Percentiles rank a stretch among this genome's conserved stretches.
Evolutionary conservation across 148 eudicot species (phyloP).

Genomic region (Amaranthus cruentus): DNA sequence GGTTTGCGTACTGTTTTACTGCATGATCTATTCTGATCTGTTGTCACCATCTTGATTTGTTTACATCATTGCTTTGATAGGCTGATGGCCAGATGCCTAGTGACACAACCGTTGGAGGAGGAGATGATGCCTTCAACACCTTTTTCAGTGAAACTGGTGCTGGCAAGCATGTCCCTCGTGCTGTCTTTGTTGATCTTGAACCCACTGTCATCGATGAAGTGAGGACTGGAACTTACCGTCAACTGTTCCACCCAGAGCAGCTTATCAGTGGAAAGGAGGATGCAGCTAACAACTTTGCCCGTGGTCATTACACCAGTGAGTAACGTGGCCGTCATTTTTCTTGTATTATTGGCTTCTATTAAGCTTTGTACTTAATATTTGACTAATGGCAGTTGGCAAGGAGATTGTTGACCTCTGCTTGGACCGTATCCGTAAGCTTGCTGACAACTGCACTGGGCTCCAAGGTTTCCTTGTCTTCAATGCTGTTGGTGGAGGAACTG

Average conservation of each 20-base stretch:
- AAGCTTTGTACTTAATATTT: not conserved
- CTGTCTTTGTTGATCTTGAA: conserved; percentile 59
- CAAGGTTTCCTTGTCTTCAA: conserved; percentile 59
- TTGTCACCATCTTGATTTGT: not conserved
- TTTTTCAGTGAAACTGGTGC: conserved; percentile 61
- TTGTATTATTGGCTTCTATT: not conserved
- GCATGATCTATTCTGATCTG: no score
- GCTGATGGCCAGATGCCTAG: conserved; percentile 68
- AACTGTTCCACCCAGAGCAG: conserved; percentile 58
- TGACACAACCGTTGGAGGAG: conserved; percentile 56
- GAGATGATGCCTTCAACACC: conserved; percentile 65
- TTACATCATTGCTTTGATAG: conserved; percentile 21
- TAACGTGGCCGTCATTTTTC: not conserved
- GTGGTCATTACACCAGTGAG: conserved; percentile 61
- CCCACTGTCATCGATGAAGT: conserved; percentile 65
- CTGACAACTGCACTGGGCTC: conserved; percentile 60
- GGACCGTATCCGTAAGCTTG: conserved; percentile 59
- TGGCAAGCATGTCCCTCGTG: conserved; percentile 62
- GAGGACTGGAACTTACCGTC: conserved; percentile 55
- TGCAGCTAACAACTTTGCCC: conserved; percentile 65
- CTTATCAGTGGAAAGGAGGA: conserved; percentile 59
- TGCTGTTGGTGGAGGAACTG: conserved; percentile 70
- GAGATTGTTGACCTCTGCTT: conserved; percentile 58
- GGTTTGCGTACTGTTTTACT: not conserved
- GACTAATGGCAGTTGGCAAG: conserved; percentile 41